Base-by-base conservation (phyloP, 2,329 filamentous ascomycete genomes). In the Trichoderma hamatum region DNA sequence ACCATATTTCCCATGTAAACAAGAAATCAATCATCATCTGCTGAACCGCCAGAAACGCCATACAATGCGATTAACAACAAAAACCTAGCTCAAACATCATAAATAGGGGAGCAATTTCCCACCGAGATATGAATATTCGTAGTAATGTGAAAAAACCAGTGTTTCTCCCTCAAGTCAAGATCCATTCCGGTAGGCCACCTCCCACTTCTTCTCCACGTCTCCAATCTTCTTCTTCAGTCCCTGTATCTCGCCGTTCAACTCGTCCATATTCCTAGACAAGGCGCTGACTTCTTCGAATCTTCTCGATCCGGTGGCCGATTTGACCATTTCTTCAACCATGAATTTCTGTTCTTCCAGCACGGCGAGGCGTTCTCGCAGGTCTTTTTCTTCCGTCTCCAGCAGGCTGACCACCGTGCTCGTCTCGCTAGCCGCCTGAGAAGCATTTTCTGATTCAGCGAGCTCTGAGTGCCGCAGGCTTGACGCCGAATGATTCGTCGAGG, bases 341-440 rank as follows among this genome's bases (percentile, higher is more conserved):
- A 96, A 97, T 72, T 90, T 91, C 78, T 97, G 94, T 80, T 97
- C 94, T 78, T 97, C 93, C 1, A 97, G 84, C 7, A 97, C 90
- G 34, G 96, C 91, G 14, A 97, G 82, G 4, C 89, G 84, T 75
- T 97, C 94, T 19, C 91, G 87, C 1, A 96, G 82, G 24, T 92
- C 88, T 77, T 93, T 95, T 78, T 97, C 94, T 76, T 97, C 93
- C 0, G 86, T 88, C 78, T 97, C 94, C 5, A 97, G 80, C 39
- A 84, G 82, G 69, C 84, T 87, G 1, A 86, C 82, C 0, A 82
- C 82, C 16, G 84, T 88, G 75, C 84, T 87, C 1, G 81, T 79
- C 70, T 88, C 85, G 74, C 84, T 87, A 0, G 77, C 74, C 0
- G 78, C 77, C 52, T 79, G 78, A 3, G 79, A 79, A 3, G 82